A percentile compares a stretch with the other conserved stretches of the same genome.
Evolutionary conservation across 345 rosid species (phyloP).

Genomic region (Eucalyptus brandiana): DNA sequence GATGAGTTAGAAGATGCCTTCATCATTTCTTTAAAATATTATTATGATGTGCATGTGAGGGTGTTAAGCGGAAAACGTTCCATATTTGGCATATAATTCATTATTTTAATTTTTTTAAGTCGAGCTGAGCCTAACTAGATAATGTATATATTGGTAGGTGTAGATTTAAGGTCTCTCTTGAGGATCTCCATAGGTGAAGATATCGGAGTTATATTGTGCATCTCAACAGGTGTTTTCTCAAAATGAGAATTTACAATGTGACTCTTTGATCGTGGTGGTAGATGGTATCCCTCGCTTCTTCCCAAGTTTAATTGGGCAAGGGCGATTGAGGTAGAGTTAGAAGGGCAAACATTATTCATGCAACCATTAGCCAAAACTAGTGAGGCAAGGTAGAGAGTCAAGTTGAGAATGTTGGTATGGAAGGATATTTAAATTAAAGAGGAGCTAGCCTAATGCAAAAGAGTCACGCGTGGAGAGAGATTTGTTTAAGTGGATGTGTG

Average conservation of each 20-base stretch:
- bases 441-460: not conserved
- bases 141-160: not conserved
- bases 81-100: not conserved
- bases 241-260: not conserved
- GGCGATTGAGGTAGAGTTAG: not conserved
- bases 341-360: not conserved
- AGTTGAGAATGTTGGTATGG: not conserved
- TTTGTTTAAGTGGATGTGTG: not conserved
- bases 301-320: not conserved
- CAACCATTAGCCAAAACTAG: not conserved
- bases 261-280: not conserved
- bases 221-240: not conserved
- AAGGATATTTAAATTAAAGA: not conserved
- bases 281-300: not conserved
- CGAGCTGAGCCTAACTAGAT: not conserved
- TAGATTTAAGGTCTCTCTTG: not conserved
- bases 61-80: not conserved
- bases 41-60: not conserved
- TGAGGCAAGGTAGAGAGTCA: not conserved
- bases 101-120: not conserved
- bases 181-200: not conserved
- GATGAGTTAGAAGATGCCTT: not conserved
- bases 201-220: not conserved
- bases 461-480: not conserved
- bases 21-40: not conserved